Evolutionary conservation across 306 rosid genomes (phyloP).

Genomic region (Sicyos edulis): DNA sequence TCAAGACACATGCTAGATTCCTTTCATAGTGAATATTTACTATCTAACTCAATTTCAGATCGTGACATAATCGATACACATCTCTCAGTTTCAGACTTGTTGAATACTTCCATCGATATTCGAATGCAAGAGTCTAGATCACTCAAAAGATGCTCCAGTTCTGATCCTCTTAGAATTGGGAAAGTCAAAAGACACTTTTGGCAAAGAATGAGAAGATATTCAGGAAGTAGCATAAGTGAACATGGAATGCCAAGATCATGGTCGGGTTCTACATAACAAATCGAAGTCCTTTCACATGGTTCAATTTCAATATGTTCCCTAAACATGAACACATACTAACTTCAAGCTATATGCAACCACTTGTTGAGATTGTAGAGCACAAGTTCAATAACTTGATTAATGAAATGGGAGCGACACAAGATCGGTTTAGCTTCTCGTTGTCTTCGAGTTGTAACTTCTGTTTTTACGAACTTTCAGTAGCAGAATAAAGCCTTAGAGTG

Average conservation of each 20-base stretch:
- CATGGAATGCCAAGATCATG: constrained; percentile 47
- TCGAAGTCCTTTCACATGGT: neutral
- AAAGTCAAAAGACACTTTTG: constrained; percentile 51
- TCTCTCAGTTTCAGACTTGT: constrained; percentile 46
- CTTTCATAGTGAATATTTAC: constrained; percentile 44
- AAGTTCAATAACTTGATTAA: neutral
- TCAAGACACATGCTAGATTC: constrained; percentile 44
- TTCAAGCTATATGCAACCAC: neutral
- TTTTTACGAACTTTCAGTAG: neutral
- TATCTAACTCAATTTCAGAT: constrained; percentile 35
- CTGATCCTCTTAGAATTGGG: constrained; percentile 56
- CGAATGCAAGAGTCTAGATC: constrained; percentile 40
- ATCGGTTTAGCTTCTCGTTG: neutral
- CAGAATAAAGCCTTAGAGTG: constrained; percentile 3
- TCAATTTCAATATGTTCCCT: neutral
- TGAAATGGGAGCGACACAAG: neutral
- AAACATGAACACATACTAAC: neutral
- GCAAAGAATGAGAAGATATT: constrained; percentile 56
- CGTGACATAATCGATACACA: constrained; percentile 39
- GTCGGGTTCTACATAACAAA: constrained; percentile 33
- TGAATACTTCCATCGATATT: constrained; percentile 34
- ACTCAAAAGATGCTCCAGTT: constrained; percentile 54
- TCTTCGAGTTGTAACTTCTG: neutral
- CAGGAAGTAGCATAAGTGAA: constrained; percentile 69
- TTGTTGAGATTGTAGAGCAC: neutral